Percentiles rank a stretch among this genome's conserved stretches.
phyloP scores from a whole-genome alignment of 148 eudicot genomes.

The Cornus kousa region DNA sequence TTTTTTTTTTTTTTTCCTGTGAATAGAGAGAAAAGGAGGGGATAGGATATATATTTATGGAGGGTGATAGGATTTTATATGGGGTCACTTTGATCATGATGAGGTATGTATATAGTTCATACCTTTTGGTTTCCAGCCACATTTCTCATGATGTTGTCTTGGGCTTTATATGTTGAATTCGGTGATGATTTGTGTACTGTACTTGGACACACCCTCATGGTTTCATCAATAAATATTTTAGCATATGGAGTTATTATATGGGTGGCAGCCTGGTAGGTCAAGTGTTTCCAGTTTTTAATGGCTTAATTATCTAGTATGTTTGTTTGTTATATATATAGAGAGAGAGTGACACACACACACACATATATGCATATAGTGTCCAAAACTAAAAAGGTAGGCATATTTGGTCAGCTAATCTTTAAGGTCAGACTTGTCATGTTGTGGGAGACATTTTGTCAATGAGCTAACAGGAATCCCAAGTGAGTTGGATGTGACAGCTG shows the following conservation, averaged over 20 bases:
- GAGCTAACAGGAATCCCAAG: slow-evolving; percentile 13
- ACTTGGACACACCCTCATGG: slow-evolving; percentile 5
- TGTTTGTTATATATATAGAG: too few relatives aligned
- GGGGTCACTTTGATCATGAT: slow-evolving; percentile 3
- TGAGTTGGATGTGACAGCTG: not conserved
- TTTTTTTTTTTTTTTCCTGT: slow-evolving; percentile 9
- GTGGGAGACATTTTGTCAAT: slow-evolving; percentile 7
- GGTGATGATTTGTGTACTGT: slow-evolving; percentile 11
- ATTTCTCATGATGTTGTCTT: slow-evolving; percentile 4
- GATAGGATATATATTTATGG: slow-evolving; percentile 3
- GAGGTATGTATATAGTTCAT: slow-evolving; percentile 17
- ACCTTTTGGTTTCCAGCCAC: not conserved
- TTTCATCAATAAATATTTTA: not conserved
- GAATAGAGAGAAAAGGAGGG: slow-evolving; percentile 9
- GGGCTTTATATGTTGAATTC: slow-evolving; percentile 6
- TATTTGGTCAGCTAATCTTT: not conserved
- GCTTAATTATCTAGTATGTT: not conserved
- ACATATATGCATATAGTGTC: not conserved
- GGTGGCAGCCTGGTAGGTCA: not conserved
- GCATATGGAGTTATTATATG: not conserved
- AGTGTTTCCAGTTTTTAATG: not conserved
- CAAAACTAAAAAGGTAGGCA: not conserved
- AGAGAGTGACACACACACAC: too few relatives aligned
- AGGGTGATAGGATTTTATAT: not conserved
- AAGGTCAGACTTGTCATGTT: slow-evolving; percentile 8